Evolutionary conservation across 1,139 yeast genomes (phyloP).

Genomic region (Pichia sp.): DNA sequence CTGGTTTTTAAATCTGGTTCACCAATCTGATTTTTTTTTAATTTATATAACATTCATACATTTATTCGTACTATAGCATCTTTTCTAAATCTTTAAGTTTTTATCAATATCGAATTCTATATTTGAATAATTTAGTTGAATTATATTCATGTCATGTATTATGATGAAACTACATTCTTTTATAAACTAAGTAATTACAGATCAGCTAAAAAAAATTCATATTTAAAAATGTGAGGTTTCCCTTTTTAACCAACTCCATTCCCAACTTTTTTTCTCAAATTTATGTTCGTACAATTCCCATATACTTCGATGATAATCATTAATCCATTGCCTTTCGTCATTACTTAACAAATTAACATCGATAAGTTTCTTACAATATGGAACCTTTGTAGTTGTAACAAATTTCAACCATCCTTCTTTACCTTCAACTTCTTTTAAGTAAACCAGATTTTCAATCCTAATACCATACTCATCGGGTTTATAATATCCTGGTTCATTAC

Average conservation of each 20-base stretch:
- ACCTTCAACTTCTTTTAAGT: conserved; percentile 42
- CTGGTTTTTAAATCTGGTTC: not conserved
- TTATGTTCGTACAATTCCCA: conserved; percentile 49
- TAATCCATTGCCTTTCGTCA: conserved; percentile 63
- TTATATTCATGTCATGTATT: too few species aligned
- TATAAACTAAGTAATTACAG: too few species aligned
- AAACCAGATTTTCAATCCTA: conserved; percentile 79
- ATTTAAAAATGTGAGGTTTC: conserved; percentile 45
- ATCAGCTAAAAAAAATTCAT: not conserved
- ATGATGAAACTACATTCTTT: not conserved
- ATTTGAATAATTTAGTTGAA: too few species aligned
- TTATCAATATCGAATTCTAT: not conserved
- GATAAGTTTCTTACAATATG: conserved; percentile 68
- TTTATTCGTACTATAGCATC: not conserved
- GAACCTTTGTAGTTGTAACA: conserved; percentile 86
- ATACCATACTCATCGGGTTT: conserved; percentile 92
- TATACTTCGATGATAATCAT: conserved; percentile 59
- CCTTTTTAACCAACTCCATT: conserved; percentile 67
- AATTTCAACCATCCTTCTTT: conserved; percentile 54
- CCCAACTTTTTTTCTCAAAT: conserved; percentile 45
- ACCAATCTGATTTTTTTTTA: not conserved
- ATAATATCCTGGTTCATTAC: conserved; percentile 96
- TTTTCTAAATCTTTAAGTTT: conserved; percentile 3
- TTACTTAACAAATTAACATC: conserved; percentile 49
- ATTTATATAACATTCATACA: not conserved